phyloP scores from a whole-genome alignment of 164 flowering plant genomes.

The Litsea cubeba region DNA sequence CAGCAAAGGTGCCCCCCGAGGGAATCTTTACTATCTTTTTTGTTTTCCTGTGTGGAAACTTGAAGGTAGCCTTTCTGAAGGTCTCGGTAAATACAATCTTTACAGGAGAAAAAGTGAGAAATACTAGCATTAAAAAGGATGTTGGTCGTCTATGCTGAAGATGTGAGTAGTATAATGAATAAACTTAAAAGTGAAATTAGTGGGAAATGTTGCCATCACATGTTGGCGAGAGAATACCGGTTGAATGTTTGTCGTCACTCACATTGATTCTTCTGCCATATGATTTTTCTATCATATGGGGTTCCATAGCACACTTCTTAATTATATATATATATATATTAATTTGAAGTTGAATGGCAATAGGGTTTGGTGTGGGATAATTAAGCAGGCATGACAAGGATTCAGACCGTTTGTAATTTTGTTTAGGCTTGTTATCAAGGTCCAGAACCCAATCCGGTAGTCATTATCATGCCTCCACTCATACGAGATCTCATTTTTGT shows the following conservation, averaged over 20 bases:
- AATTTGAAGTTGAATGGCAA: not conserved
- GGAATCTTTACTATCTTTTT: too few relatives aligned
- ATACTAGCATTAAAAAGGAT: constrained; percentile 5
- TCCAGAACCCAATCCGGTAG: too few relatives aligned
- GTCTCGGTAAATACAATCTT: not conserved
- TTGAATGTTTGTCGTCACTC: constrained; percentile 5
- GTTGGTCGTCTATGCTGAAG: constrained; percentile 13
- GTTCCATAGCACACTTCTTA: not conserved
- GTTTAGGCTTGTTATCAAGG: too few relatives aligned
- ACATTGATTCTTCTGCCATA: not conserved
- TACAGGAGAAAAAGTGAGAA: not conserved
- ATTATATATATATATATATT: too few relatives aligned
- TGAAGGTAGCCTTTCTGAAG: too few relatives aligned
- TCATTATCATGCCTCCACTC: too few relatives aligned
- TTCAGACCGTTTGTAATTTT: too few relatives aligned
- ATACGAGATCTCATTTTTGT: too few relatives aligned
- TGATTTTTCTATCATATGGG: not conserved
- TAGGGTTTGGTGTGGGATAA: not conserved
- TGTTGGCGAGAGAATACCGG: not conserved
- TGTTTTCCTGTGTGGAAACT: too few relatives aligned
- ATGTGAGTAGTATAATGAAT: not conserved
- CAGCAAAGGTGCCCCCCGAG: too few relatives aligned
- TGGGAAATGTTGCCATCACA: constrained; percentile 6
- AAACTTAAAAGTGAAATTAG: not conserved
- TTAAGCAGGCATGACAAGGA: not conserved